Evolutionary conservation across 1,139 yeast species (phyloP).

Genomic region (Magnusiomyces suaveolens): DNA sequence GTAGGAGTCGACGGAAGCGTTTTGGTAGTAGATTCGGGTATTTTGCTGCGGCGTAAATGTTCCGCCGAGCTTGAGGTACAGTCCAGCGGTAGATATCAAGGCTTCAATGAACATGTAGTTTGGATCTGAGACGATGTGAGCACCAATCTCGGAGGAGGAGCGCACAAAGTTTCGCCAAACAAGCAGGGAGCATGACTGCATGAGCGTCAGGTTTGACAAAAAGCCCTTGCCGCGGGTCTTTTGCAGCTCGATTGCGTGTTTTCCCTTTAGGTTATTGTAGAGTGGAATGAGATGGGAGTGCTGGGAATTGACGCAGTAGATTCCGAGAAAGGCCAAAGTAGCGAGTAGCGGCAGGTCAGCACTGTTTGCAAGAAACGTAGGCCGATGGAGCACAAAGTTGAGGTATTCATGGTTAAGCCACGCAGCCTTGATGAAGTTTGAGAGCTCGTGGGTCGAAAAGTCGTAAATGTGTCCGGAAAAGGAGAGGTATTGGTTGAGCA

Average conservation of each 20-base stretch:
- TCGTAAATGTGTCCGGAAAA: neutral
- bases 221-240: neutral
- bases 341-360: constrained; percentile 30
- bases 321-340: constrained; percentile 34
- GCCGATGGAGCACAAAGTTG: constrained; percentile 31
- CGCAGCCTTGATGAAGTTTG: constrained; percentile 16
- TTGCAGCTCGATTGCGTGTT: constrained; percentile 12
- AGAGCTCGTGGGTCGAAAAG: constrained; percentile 4
- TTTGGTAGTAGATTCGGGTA: neutral
- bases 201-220: neutral
- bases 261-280: constrained; percentile 9
- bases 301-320: constrained; percentile 23
- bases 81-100: neutral
- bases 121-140: neutral
- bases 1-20: constrained; percentile 2
- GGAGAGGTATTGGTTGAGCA: neutral
- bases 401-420: constrained; percentile 20
- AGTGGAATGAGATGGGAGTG: neutral
- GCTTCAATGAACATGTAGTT: neutral
- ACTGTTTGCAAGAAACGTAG: constrained; percentile 34
- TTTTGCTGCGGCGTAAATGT: constrained; percentile 1
- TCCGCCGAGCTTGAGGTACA: neutral
- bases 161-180: constrained; percentile 2
- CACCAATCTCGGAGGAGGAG: neutral
- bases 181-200: neutral